Base-by-base conservation (phyloP, 179 eudicot genomes). In the Corrigiola litoralis region DNA sequence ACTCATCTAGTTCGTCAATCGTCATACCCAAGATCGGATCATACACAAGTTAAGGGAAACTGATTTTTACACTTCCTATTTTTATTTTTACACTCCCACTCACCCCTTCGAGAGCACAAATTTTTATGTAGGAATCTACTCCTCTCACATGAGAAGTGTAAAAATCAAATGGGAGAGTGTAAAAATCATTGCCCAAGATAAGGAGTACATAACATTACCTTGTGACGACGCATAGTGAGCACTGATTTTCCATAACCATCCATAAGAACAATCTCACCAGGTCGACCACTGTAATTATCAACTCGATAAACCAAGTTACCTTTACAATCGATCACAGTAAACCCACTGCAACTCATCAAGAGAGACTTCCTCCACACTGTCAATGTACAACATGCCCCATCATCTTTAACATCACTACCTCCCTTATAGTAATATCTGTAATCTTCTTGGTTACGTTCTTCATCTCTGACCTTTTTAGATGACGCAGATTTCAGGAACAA, bases 311-410 rank as follows among this genome's bases (percentile, higher is more conserved):
- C 72, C 32, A 79, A 64, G 20, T 72, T 56, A 16, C 83, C 83
- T 0, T 68, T 68, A 11, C 57, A 50, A 75, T 79, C 77, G 24
- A 75, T 68, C 12, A 79, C 80, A 0, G 83, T 79, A 61, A 79
- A 79, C 6, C 83, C 83, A 70, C 61, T 75, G 21, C 83, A 79
- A 66, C 65, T 75, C 28, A 72, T 34, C 63, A 79, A 32, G 1
- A 79, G 54, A 24, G 83, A 79, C n/a, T 79, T 79, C 37, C 72
- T 79, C 83, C 83, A 79, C 6, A 79, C 80, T 0, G 83, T 79
- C n/a, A 79, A 63, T 18, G 36, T 27, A 5, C 64, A 50, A 9
- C 67, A 29, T 48, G 49, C 3, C 25, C 9, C 38, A 14, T 13
- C 38, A n/a, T 21, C 32, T 27, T 42, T 45, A 14, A 7, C 61